Evolutionary conservation across 2,329 filamentous ascomycete genomes (phyloP).

Genomic region (Corniculantispora saksenae): DNA sequence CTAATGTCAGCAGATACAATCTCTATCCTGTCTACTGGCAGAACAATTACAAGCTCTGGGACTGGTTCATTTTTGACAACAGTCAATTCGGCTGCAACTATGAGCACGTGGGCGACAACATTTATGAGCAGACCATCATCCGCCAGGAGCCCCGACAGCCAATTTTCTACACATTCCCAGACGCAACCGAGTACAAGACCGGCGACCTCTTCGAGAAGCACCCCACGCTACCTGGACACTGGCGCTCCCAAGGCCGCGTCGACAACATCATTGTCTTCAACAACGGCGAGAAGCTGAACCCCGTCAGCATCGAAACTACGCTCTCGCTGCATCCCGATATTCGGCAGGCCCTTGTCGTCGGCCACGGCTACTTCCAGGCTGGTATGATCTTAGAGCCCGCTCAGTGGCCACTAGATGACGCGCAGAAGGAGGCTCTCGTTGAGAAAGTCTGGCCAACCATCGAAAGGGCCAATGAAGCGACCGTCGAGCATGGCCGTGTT

Average conservation of each 20-base stretch:
- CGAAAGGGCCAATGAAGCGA: constrained; percentile 43
- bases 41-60: constrained; percentile 36
- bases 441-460: constrained; percentile 47
- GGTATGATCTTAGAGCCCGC: constrained; percentile 49
- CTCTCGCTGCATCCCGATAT: constrained; percentile 41
- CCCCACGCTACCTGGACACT: constrained; percentile 39
- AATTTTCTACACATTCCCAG: constrained; percentile 40
- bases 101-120: constrained; percentile 35
- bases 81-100: constrained; percentile 42
- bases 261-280: constrained; percentile 53
- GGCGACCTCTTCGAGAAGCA: constrained; percentile 44
- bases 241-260: constrained; percentile 22
- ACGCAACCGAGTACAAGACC: constrained; percentile 38
- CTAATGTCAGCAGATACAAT: constrained; percentile 29
- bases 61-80: constrained; percentile 42
- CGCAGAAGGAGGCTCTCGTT: constrained; percentile 33
- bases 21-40: constrained; percentile 37
- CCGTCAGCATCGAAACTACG: constrained; percentile 42
- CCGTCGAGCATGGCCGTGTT: constrained; percentile 49
- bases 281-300: constrained; percentile 53
- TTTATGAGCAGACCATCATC: constrained; percentile 41
- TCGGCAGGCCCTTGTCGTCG: constrained; percentile 47
- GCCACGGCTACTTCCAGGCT: constrained; percentile 47
- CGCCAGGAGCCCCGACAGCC: constrained; percentile 36
- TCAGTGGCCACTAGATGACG: constrained; percentile 28